A percentile compares a stretch with the other conserved stretches of the same genome.
These are phyloP conservation scores for Metarhizium robertsii DNA, from an alignment of 2,329 filamentous ascomycete genomes.

Conservation along the genomic window DNA sequence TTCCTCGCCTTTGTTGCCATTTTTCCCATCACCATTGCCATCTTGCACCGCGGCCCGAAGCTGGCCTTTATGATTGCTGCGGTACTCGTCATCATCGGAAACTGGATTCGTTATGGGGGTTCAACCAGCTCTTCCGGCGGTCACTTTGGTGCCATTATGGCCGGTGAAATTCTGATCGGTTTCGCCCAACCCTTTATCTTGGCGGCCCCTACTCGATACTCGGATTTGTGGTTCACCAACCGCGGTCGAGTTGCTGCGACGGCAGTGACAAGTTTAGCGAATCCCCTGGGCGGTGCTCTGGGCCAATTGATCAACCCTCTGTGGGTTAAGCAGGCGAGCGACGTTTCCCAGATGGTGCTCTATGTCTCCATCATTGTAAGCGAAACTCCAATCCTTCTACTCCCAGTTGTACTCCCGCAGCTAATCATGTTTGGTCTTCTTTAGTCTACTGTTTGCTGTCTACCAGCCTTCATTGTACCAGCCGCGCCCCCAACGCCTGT, in stretches of 20 bases:
- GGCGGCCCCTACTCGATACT: conserved; percentile 80
- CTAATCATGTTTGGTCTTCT: neutral
- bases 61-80: conserved; percentile 66
- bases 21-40: conserved; percentile 65
- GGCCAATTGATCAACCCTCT: conserved; percentile 81
- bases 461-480: conserved; percentile 79
- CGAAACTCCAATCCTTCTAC: conserved; percentile 6
- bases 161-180: conserved; percentile 84
- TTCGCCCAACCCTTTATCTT: conserved; percentile 89
- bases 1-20: conserved; percentile 72
- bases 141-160: conserved; percentile 69
- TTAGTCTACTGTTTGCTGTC: conserved; percentile 36
- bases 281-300: conserved; percentile 81
- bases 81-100: conserved; percentile 66
- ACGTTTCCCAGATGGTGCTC: conserved; percentile 75
- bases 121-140: conserved; percentile 45
- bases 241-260: conserved; percentile 78
- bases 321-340: conserved; percentile 52
- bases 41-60: conserved; percentile 73
- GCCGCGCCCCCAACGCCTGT: conserved; percentile 67
- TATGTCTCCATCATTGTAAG: conserved; percentile 75
- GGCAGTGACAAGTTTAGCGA: conserved; percentile 74
- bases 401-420: neutral
- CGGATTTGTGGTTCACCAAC: conserved; percentile 89
- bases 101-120: conserved; percentile 84